These are phyloP conservation scores for Ganoderma lucidum DNA, from an alignment of 1,284 basidiomycete genomes.

Conservation along the genomic window DNA sequence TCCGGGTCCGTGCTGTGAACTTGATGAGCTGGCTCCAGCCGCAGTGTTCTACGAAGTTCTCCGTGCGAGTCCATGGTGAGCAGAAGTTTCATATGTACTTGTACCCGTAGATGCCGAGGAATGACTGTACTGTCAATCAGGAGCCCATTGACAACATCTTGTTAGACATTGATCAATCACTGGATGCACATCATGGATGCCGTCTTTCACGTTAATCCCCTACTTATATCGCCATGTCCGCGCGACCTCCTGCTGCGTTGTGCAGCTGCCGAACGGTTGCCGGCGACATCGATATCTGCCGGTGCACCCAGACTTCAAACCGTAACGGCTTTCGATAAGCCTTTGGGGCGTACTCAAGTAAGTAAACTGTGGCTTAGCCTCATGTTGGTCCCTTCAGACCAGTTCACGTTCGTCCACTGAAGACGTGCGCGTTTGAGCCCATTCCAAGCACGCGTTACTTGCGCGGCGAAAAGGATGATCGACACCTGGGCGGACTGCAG, in stretches of 20 bases:
- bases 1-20: slow-evolving; percentile 21
- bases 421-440: background rate
- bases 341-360: background rate
- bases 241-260: background rate
- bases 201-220: slow-evolving; percentile 8
- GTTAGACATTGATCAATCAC: slow-evolving; percentile 26
- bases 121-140: background rate
- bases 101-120: slow-evolving; percentile 1
- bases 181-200: slow-evolving; percentile 27
- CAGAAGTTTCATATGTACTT: background rate
- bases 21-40: background rate
- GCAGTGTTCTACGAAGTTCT: background rate
- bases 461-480: background rate
- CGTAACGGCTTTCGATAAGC: background rate
- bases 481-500: background rate
- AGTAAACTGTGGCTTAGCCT: too few relatives aligned
- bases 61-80: background rate
- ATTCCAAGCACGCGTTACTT: background rate
- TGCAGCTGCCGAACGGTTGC: slow-evolving; percentile 10
- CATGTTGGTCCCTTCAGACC: background rate
- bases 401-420: background rate
- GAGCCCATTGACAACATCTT: background rate
- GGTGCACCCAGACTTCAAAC: too few relatives aligned
- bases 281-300: slow-evolving; percentile 1
- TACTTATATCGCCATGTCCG: background rate